Conservation (phyloP, 352 stramenopile species). For the Pythium dissimile region DNA sequence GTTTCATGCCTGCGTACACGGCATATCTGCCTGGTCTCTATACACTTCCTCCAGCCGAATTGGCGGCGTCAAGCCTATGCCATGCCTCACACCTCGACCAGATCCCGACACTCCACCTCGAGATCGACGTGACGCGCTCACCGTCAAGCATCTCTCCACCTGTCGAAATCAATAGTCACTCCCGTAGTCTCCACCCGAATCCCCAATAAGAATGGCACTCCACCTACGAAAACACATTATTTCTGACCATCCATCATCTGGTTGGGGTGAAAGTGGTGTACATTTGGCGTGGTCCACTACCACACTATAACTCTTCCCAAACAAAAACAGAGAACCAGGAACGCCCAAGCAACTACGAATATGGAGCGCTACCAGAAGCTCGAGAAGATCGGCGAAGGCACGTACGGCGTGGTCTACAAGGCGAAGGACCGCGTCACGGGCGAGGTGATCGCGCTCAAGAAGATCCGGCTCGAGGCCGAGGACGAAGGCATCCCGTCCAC, state of each 20-base stretch:
- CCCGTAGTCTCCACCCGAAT: slow-evolving; percentile 19
- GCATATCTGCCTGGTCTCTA: slow-evolving; percentile 67
- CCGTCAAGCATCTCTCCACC: slow-evolving; percentile 25
- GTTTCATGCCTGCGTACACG: slow-evolving; percentile 84
- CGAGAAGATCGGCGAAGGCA: slow-evolving; percentile 97
- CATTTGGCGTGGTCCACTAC: slow-evolving; percentile 18
- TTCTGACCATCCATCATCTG: slow-evolving; percentile 6
- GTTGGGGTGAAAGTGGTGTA: slow-evolving; percentile 2
- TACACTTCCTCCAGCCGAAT: background rate
- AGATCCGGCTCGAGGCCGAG: slow-evolving; percentile 98
- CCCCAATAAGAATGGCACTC: background rate
- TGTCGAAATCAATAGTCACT: slow-evolving; percentile 53
- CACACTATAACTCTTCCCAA: background rate
- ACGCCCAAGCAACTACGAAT: slow-evolving; percentile 8
- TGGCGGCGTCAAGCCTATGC: background rate
- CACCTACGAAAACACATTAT: too few relatives aligned
- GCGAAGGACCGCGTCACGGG: slow-evolving; percentile 94
- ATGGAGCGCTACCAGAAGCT: slow-evolving; percentile 95
- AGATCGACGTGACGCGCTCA: slow-evolving; percentile 44
- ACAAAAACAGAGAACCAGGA: too few relatives aligned
- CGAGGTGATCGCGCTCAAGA: slow-evolving; percentile 99
- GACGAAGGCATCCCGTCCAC: slow-evolving; percentile 98
- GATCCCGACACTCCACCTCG: slow-evolving; percentile 53
- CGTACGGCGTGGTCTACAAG: slow-evolving; percentile 99
- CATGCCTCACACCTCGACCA: slow-evolving; percentile 17